A percentile compares a stretch with the other conserved stretches of the same genome.
Evolutionary conservation across 495 filamentous ascomycete genomes (phyloP).

Genomic region (Daldinia childiae): DNA sequence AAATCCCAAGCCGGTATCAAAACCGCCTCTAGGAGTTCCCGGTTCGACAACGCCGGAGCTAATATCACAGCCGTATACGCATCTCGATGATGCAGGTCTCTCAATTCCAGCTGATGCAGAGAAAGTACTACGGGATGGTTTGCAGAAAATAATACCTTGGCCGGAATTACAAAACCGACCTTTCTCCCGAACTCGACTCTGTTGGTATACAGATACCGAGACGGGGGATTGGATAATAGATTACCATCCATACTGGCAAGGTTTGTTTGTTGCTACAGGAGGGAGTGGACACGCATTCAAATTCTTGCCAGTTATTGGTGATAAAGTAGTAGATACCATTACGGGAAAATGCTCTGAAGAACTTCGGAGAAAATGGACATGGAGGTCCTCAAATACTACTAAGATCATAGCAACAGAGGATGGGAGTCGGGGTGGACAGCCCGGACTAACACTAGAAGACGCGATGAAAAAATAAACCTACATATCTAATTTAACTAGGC

Average conservation of each 20-base stretch:
- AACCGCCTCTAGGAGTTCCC: constrained; percentile 52
- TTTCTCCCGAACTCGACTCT: constrained; percentile 77
- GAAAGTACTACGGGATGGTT: constrained; percentile 65
- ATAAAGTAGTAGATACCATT: constrained; percentile 76
- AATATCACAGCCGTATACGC: constrained; percentile 60
- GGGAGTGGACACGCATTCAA: constrained; percentile 91
- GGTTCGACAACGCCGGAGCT: constrained; percentile 3
- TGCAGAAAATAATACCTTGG: constrained; percentile 69
- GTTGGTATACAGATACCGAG: constrained; percentile 90
- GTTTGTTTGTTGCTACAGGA: constrained; percentile 83
- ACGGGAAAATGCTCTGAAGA: constrained; percentile 64
- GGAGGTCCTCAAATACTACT: constrained; percentile 57
- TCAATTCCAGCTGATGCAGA: constrained; percentile 68
- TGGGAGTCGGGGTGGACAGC: constrained; percentile 68
- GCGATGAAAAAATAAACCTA: constrained; percentile 53
- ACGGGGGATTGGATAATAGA: constrained; percentile 82
- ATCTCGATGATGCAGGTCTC: constrained; percentile 52
- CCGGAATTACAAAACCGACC: constrained; percentile 65
- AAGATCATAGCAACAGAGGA: constrained; percentile 65
- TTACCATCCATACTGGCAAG: constrained; percentile 72
- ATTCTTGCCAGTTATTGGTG: constrained; percentile 86
- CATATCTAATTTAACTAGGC: background rate
- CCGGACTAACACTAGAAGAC: constrained; percentile 63
- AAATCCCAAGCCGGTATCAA: constrained; percentile 66
- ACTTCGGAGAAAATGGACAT: constrained; percentile 74